phyloP scores from a whole-genome alignment of 2,329 filamentous ascomycete species.

The Elsinoe ampelina region DNA sequence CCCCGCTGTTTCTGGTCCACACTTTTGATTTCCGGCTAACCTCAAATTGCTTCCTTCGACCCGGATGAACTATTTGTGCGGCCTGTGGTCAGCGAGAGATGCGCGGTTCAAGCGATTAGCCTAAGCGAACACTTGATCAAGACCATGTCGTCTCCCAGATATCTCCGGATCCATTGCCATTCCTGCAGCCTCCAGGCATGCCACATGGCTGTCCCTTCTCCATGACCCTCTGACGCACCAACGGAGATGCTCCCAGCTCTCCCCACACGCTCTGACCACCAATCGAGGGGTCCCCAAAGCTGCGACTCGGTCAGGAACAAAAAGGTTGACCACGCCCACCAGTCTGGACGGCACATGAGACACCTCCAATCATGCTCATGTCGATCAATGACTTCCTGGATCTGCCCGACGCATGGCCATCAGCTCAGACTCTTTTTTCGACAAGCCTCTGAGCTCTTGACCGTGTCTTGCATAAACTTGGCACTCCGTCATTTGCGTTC shows the following conservation, averaged over 20 bases:
- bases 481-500: neutral
- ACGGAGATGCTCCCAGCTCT: conserved; percentile 1
- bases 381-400: neutral
- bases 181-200: neutral
- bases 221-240: neutral
- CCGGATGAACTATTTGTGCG: neutral
- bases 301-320: neutral
- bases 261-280: conserved; percentile 1
- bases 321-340: neutral
- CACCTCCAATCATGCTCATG: neutral
- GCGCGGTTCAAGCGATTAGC: neutral
- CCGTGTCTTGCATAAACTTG: neutral
- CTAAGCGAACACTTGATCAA: neutral
- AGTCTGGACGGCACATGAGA: neutral
- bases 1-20: neutral
- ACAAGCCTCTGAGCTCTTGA: neutral
- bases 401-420: neutral
- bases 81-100: neutral
- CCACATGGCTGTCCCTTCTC: neutral
- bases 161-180: neutral
- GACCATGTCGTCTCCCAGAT: neutral
- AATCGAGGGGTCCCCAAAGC: neutral
- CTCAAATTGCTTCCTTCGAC: conserved; percentile 3
- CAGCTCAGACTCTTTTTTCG: neutral
- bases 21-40: conserved; percentile 8